Evolutionary conservation across 1,284 basidiomycete genomes (phyloP), one percentile per base, ranked within the genome.

Genomic region (Pascua sp.): DNA sequence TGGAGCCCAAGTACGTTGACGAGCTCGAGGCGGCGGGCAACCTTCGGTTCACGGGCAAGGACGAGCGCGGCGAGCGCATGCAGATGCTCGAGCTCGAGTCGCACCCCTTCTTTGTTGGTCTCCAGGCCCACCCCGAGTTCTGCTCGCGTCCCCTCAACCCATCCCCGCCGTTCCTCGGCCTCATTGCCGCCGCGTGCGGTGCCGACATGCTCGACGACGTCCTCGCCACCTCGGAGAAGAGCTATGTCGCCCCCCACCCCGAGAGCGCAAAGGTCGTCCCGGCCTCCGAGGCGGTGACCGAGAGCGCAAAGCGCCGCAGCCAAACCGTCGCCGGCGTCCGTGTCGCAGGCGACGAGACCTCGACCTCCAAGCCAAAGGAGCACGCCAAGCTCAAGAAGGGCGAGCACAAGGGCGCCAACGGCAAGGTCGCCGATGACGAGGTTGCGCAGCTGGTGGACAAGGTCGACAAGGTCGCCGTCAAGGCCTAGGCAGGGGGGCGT

Each of bases 91-190:
- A 99, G 79, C 79, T 98, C 47, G 82, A 80, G 61, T 84, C 90
- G 71, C 95, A 99, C 78, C 91, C 92, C 1, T 99, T 86, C 83
- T 98, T 95, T 77, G 81, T 97, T 55, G 96, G 86, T 45, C 82
- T 98, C 57, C 95, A 99, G 80, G 92, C 96, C 0, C 95, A 99
- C 72, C 95, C 95, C 4, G 95, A 99, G 77, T 95, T 99, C 80
- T 98, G 94, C 80, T 95, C 95, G 17, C 87, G 95, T n/a, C 95
- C 95, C 2, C 82, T 99, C 51, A 98, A 99, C 80, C 96, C 95
- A 0, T 96, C 92, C 0, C 95, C 95, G 4, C 89, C 93, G 0
- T 98, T 97, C 86, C 86, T 99, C 41, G 96, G 96, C 13, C 89
- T 99, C 71, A 84, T 99, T 44, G 87, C 95, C 3, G 93, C 96